Evolutionary conservation across 139 green algal genomes (phyloP).

Genomic region (Chlorella vulgaris): DNA sequence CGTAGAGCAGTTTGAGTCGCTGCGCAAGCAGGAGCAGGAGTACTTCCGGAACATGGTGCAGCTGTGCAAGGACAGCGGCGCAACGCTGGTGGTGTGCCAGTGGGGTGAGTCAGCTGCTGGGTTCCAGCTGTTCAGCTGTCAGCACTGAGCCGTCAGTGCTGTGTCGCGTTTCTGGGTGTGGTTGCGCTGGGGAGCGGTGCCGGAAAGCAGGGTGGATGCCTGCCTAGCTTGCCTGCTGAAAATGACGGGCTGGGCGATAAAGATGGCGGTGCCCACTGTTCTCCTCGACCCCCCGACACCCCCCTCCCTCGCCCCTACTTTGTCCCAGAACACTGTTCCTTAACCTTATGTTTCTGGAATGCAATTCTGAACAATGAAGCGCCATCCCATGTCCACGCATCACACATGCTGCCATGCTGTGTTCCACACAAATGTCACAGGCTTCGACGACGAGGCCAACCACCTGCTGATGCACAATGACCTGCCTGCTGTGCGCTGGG

Average conservation of each 20-base stretch:
- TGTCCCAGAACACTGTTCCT: too few species aligned
- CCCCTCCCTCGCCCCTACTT: too few species aligned
- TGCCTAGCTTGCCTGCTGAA: too few species aligned
- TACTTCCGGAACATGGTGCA: conserved; percentile 99
- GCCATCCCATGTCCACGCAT: neutral
- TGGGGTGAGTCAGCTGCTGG: conserved; percentile 54
- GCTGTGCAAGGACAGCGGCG: conserved; percentile 83
- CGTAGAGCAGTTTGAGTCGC: conserved; percentile 97
- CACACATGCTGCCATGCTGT: neutral
- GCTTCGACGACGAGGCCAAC: conserved; percentile 99
- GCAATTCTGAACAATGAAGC: too few species aligned
- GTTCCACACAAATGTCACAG: conserved; percentile 25
- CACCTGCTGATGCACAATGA: conserved; percentile 96
- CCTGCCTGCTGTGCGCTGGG: conserved; percentile 93
- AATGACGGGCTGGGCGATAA: too few species aligned
- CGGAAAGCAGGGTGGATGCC: too few species aligned
- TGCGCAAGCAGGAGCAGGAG: conserved; percentile 86
- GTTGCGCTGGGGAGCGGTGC: too few species aligned
- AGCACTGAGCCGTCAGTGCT: too few species aligned
- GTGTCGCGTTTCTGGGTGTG: too few species aligned
- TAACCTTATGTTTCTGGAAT: too few species aligned
- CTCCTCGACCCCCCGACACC: too few species aligned
- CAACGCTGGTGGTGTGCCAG: conserved; percentile 94
- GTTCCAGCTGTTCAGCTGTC: neutral
- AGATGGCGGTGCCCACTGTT: too few species aligned